Conservation (phyloP, 208 protist species). For the Trypanosoma mega region DNA sequence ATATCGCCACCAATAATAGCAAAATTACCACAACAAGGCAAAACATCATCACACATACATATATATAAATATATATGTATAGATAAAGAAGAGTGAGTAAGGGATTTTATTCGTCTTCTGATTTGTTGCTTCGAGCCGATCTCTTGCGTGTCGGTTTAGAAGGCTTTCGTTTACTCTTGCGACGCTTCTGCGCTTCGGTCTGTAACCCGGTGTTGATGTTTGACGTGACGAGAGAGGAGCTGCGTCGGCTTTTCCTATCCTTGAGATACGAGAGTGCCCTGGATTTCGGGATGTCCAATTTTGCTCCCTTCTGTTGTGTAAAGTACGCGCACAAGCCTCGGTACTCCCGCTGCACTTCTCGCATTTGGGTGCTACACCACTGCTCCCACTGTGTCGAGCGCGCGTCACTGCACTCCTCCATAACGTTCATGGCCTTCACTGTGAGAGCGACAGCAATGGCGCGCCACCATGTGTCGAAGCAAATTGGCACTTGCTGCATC, state of each 20-base stretch:
- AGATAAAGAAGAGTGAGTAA: too few species aligned
- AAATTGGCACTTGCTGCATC: conserved; percentile 44
- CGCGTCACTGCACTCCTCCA: conserved; percentile 61
- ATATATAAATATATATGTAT: too few species aligned
- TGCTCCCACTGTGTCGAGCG: conserved; percentile 36
- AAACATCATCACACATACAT: too few species aligned
- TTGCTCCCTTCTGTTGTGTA: conserved; percentile 27
- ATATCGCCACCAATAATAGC: too few species aligned
- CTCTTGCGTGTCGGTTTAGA: too few species aligned
- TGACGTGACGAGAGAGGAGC: conserved; percentile 1
- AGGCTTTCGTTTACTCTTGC: too few species aligned
- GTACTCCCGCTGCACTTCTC: conserved; percentile 34
- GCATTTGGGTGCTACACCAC: conserved; percentile 39
- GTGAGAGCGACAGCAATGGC: conserved; percentile 79
- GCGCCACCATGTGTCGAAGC: conserved; percentile 89
- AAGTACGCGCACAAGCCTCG: conserved; percentile 33
- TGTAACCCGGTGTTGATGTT: too few species aligned
- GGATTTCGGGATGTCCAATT: conserved; percentile 11
- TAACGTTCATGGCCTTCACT: conserved; percentile 72
- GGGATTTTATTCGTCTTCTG: too few species aligned
- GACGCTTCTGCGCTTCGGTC: too few species aligned
- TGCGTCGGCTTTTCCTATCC: neutral
- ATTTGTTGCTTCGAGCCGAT: too few species aligned
- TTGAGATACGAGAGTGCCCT: conserved; percentile 6
- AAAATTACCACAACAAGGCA: too few species aligned